A percentile compares a stretch with the other conserved stretches of the same genome.
These are phyloP conservation scores for Acer saccharum DNA, from an alignment of 345 rosid genomes.

Conservation along the genomic window DNA sequence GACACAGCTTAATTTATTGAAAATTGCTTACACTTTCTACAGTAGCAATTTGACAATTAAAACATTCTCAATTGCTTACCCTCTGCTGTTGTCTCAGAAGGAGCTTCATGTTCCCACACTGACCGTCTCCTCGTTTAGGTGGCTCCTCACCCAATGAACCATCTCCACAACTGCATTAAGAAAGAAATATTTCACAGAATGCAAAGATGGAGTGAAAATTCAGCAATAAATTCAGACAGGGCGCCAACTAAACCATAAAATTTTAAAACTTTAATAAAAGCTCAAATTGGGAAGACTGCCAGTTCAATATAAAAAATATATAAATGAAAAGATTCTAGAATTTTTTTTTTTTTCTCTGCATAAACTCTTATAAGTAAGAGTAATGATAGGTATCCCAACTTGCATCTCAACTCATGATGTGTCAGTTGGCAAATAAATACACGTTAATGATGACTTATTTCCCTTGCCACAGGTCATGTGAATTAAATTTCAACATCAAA, in stretches of 20 bases:
- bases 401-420: no score
- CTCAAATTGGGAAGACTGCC: neutral
- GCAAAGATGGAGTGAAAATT: slow-evolving; percentile 6
- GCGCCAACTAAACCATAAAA: neutral
- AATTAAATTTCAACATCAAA: no score
- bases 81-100: slow-evolving; percentile 79
- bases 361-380: neutral
- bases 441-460: no score
- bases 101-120: slow-evolving; percentile 87
- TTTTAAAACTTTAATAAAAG: neutral
- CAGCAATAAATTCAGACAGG: slow-evolving; percentile 9
- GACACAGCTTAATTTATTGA: slow-evolving; percentile 3
- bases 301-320: neutral
- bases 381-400: no score
- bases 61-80: slow-evolving; percentile 40
- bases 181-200: slow-evolving; percentile 11
- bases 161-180: slow-evolving; percentile 72
- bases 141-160: slow-evolving; percentile 72
- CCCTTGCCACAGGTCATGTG: no score
- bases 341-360: neutral
- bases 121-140: slow-evolving; percentile 66
- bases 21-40: neutral
- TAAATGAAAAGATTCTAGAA: neutral
- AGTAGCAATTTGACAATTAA: slow-evolving; percentile 3
- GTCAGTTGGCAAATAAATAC: no score